These are phyloP conservation scores for Termitomyces sp. DNA, from an alignment of 768 basidiomycete genomes.

Conservation along the genomic window DNA sequence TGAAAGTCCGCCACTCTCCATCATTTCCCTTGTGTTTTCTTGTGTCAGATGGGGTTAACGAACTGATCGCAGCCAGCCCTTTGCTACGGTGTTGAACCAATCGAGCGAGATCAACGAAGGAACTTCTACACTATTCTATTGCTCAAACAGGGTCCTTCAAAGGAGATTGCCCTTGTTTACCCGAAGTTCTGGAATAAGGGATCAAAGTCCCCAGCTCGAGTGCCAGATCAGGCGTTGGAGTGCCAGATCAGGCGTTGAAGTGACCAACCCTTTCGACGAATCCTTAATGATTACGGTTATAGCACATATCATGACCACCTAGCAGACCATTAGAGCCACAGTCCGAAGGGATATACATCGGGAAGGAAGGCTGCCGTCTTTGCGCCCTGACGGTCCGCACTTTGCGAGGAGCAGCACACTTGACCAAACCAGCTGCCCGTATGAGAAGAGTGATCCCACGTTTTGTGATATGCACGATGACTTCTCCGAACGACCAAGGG, in stretches of 20 bases:
- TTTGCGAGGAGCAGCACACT: conserved; percentile 6
- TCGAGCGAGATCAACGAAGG: background rate
- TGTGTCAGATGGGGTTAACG: background rate
- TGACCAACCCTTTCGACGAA: too few relatives aligned
- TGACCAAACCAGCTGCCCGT: conserved; percentile 14
- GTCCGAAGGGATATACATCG: background rate
- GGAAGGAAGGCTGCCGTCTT: background rate
- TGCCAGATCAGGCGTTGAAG: background rate
- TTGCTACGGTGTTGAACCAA: background rate
- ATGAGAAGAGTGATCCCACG: conserved; percentile 2
- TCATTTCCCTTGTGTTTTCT: background rate
- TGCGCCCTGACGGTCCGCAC: conserved; percentile 12
- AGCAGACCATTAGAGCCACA: background rate
- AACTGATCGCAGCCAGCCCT: background rate
- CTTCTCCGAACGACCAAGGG: background rate
- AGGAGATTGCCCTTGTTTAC: background rate
- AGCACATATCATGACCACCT: background rate
- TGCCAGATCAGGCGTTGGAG: background rate
- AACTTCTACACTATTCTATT: background rate
- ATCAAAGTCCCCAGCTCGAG: too few relatives aligned
- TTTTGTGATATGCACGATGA: background rate
- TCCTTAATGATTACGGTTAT: background rate
- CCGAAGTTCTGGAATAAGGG: background rate
- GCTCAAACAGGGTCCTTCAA: background rate
- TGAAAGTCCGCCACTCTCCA: background rate